These are phyloP conservation scores for Ustanciosporium gigantosporum DNA, from an alignment of 1,284 basidiomycete genomes.

Conservation along the genomic window DNA sequence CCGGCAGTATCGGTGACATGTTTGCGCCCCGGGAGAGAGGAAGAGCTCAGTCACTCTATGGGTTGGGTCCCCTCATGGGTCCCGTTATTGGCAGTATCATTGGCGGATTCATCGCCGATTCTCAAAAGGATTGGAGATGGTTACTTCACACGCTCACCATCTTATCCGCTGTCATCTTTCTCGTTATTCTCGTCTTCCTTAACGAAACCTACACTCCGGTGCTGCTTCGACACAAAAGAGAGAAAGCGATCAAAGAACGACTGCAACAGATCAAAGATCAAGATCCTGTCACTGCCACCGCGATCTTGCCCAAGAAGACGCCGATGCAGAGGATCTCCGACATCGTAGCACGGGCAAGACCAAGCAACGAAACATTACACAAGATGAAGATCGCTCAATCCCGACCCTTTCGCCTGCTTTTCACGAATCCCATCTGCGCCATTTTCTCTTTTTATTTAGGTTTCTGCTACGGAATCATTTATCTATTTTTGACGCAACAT, in stretches of 20 bases:
- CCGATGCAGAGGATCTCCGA: background rate
- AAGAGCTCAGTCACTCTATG: conserved; percentile 42
- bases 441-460: conserved; percentile 64
- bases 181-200: conserved; percentile 20
- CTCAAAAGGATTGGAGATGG: conserved; percentile 40
- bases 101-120: conserved; percentile 45
- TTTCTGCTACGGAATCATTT: conserved; percentile 63
- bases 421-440: conserved; percentile 56
- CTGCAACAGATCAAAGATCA: conserved; percentile 11
- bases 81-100: conserved; percentile 48
- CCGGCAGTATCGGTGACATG: conserved; percentile 54
- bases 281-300: conserved; percentile 1
- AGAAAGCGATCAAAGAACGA: conserved; percentile 8
- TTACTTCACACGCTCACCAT: conserved; percentile 46
- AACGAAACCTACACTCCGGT: conserved; percentile 51
- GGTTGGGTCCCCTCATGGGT: conserved; percentile 47
- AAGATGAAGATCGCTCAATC: conserved; percentile 53
- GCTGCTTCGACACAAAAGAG: conserved; percentile 40
- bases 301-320: background rate
- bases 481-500: conserved; percentile 63
- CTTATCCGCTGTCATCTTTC: conserved; percentile 12
- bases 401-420: conserved; percentile 61
- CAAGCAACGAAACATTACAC: conserved; percentile 10
- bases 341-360: background rate
- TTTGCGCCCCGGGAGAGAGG: conserved; percentile 46